phyloP scores from a whole-genome alignment of 768 basidiomycete genomes.

The Hygrocybe coccinea region DNA sequence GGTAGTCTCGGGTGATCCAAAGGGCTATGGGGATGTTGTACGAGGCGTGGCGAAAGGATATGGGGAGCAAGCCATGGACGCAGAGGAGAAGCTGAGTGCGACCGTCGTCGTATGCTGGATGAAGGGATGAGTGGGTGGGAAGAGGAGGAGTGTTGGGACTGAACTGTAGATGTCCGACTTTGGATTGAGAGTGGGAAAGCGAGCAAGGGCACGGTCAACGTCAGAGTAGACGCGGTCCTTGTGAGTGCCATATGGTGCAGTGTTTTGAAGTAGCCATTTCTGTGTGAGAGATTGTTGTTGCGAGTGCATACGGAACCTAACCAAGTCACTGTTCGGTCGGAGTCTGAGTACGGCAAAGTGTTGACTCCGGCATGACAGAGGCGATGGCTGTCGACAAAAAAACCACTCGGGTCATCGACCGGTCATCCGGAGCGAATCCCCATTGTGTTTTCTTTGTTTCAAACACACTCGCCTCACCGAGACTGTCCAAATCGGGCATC shows the following conservation, averaged over 20 bases:
- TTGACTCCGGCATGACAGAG: no score
- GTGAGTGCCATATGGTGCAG: constrained; percentile 47
- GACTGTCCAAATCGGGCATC: constrained; percentile 30
- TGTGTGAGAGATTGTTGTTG: constrained; percentile 37
- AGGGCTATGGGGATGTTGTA: constrained; percentile 94
- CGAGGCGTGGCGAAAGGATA: constrained; percentile 62
- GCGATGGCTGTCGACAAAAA: no score
- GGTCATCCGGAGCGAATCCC: not conserved
- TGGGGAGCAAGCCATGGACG: constrained; percentile 86
- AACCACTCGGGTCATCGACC: no score
- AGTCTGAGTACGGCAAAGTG: no score
- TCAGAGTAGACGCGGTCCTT: constrained; percentile 58
- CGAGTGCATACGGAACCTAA: not conserved
- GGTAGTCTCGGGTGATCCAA: constrained; percentile 86
- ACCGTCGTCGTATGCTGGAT: constrained; percentile 86
- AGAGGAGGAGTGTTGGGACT: constrained; percentile 22
- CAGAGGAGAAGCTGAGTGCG: constrained; percentile 88
- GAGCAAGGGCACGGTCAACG: constrained; percentile 53
- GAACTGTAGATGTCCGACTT: constrained; percentile 78
- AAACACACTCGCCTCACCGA: constrained; percentile 12
- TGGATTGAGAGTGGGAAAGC: constrained; percentile 57
- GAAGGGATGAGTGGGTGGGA: constrained; percentile 5
- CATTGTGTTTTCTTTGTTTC: not conserved
- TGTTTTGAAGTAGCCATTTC: constrained; percentile 66
- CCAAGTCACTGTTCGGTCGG: not conserved